phyloP scores from a whole-genome alignment of 306 rosid species.

The Sicyos baderoa region DNA sequence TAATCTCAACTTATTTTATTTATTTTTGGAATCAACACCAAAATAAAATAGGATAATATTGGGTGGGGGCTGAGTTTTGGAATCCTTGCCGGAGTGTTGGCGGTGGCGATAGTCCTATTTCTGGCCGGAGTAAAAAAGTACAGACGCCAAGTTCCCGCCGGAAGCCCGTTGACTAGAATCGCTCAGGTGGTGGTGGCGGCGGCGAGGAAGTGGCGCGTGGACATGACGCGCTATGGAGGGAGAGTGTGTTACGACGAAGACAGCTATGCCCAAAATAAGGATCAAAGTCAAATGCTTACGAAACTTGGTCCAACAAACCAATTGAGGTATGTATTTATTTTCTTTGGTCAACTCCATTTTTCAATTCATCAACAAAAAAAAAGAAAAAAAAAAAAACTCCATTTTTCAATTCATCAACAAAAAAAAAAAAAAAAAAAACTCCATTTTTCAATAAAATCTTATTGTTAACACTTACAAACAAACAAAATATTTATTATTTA shows the following conservation, averaged over 20 bases:
- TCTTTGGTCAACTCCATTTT: not conserved
- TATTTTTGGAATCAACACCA: not conserved
- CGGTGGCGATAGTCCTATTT: constrained; percentile 37
- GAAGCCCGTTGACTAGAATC: constrained; percentile 52
- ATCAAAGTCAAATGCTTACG: constrained; percentile 17
- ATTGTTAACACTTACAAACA: no score
- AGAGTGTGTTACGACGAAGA: constrained; percentile 25
- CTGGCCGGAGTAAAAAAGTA: constrained; percentile 46
- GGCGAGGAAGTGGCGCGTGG: constrained; percentile 38
- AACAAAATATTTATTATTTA: no score
- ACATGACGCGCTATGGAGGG: constrained; percentile 4
- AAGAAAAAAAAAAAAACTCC: no score
- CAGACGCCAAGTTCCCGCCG: constrained; percentile 32
- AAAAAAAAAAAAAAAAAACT: no score
- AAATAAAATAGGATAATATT: constrained; percentile 41
- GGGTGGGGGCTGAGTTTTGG: constrained; percentile 64
- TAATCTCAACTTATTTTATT: not conserved
- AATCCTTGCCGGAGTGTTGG: constrained; percentile 45
- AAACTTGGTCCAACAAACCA: constrained; percentile 34
- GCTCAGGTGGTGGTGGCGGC: constrained; percentile 58
- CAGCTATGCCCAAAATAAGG: not conserved
- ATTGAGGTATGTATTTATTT: constrained; percentile 32
- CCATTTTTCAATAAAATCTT: not conserved
- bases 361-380: no score
- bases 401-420: no score